A percentile compares a stretch with the other conserved stretches of the same genome.
Evolutionary conservation across 75 land plant species (phyloP).

Genomic region (Sequoia sempervirens): DNA sequence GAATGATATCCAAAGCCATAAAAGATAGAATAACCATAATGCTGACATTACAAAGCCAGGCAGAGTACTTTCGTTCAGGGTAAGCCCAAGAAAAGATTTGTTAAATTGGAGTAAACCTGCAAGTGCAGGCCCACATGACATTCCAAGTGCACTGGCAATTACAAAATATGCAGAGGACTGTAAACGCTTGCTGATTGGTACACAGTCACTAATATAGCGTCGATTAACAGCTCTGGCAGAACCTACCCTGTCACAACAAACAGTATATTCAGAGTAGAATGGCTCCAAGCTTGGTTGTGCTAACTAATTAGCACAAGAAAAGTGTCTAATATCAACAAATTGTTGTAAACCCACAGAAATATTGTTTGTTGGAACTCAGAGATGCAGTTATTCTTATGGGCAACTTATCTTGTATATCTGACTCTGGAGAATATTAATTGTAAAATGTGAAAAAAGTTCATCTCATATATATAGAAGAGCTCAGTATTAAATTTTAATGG

Average conservation of each 20-base stretch:
- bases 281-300: not conserved
- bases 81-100: conserved; percentile 33
- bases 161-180: conserved; percentile 74
- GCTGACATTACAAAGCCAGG: conserved; percentile 74
- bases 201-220: conserved; percentile 71
- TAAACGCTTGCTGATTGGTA: conserved; percentile 48
- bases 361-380: not conserved
- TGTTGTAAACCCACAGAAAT: not conserved
- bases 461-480: not conserved
- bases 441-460: not conserved
- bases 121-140: conserved; percentile 80
- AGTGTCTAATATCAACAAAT: not conserved
- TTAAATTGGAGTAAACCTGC: conserved; percentile 50
- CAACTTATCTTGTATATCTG: not conserved
- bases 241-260: conserved; percentile 42
- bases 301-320: not conserved
- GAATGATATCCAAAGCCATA: conserved; percentile 52
- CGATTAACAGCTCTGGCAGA: conserved; percentile 79
- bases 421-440: not conserved
- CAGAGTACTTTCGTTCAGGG: conserved; percentile 55
- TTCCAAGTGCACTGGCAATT: conserved; percentile 76
- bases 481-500: too few species aligned
- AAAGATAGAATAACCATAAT: conserved; percentile 51
- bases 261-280: not conserved
- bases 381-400: not conserved